Base-by-base conservation (phyloP, 306 rosid genomes). In the Trifolium subterraneum region DNA sequence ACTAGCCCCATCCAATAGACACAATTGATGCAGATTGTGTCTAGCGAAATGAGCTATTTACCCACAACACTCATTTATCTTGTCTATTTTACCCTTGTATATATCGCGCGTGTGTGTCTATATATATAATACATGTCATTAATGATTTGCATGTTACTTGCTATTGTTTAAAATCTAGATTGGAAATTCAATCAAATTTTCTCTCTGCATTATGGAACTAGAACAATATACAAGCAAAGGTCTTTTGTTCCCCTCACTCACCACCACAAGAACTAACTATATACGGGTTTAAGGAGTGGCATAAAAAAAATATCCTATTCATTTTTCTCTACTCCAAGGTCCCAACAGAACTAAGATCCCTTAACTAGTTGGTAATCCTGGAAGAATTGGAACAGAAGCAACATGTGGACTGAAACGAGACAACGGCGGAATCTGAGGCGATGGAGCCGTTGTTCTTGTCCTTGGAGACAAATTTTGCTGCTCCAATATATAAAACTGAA, bases 401-500 rank as follows among this genome's bases (percentile, higher is more conserved):
- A 74, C 51, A 72, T 0, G 71, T 54, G 85, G 83, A 69, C 78
- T 79, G 64, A 83, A 78, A 48, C 87, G 87, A 39, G 90, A 80
- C 6, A 36, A 23, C 0, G 76, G 39, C 1, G 45, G 55, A n/a
- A 68, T 71, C 59, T 38, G 41, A 12, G 87, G 75, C 1, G 79
- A 77, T 13, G 83, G 79, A 39, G 54, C 63, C 9, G 76, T 5
- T 29, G 55, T 77, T 63, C 56, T 76, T 68, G 42, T 56, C 73
- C 88, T 89, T 7, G 97, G 97, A 68, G 97, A 90, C 82, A 93
- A 76, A 39, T 87, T 66, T 56, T 91, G 92, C 61, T 89, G 89
- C 80, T 93, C 93, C 25, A 90, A 74, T 64, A 89, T 92, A 16
- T 39, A 68, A 75, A 35, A 73, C 64, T 83, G 97, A 78, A 93